These are phyloP conservation scores for Russula vinacea DNA, from an alignment of 768 basidiomycete genomes.

Conservation along the genomic window DNA sequence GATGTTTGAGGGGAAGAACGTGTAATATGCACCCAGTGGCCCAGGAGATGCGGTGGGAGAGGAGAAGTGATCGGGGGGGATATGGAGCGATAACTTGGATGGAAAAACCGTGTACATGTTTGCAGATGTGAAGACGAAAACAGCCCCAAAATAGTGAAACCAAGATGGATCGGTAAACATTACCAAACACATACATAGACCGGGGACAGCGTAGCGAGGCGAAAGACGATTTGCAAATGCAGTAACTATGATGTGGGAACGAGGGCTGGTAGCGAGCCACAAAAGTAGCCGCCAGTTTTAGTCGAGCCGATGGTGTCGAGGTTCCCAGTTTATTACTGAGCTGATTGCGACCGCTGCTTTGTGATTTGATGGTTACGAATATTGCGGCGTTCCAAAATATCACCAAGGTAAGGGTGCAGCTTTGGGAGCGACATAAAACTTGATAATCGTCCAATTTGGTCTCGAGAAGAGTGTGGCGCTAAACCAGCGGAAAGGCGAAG, in stretches of 20 bases:
- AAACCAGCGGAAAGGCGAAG: not conserved
- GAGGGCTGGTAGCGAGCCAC: not conserved
- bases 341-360: conserved; percentile 1
- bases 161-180: not conserved
- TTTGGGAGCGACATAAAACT: not conserved
- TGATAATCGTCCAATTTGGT: conserved; percentile 8
- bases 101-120: not conserved
- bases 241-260: not conserved
- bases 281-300: not conserved
- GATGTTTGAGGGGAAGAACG: conserved; percentile 1
- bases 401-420: not conserved
- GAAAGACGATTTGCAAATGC: conserved; percentile 4
- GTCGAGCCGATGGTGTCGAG: not conserved
- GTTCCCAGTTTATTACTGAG: not conserved
- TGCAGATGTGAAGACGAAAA: conserved; percentile 7
- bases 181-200: conserved; percentile 12
- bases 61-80: not conserved
- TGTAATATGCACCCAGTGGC: conserved; percentile 10
- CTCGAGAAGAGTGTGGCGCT: conserved; percentile 8
- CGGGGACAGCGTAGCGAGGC: conserved; percentile 3
- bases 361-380: conserved; percentile 4
- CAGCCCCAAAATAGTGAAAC: conserved; percentile 9
- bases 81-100: conserved; percentile 17
- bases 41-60: not conserved
- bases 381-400: conserved; percentile 5